Evolutionary conservation across 2,329 filamentous ascomycete species (phyloP), one percentile per base, ranked within the genome.

Genomic region (Botryotinia calthae): DNA sequence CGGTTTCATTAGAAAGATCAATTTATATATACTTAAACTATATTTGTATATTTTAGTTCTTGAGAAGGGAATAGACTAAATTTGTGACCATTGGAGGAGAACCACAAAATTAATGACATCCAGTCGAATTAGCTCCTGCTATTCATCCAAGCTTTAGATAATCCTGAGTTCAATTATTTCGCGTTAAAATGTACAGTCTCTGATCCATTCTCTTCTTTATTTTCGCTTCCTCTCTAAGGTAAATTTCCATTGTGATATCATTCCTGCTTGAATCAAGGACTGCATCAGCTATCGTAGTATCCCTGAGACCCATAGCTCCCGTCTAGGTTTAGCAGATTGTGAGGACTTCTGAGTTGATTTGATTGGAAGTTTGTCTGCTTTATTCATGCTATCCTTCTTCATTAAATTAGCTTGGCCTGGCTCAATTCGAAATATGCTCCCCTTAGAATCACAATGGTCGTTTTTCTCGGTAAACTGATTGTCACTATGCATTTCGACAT

Each of bases 221-320:
- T 20, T 31, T n/a, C 5, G 42, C 9, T 12, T 42, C 6, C 34
- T 56, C 25, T 7, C 48, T 25, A 1, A 40, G 31, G 25, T 56
- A 1, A 5, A 42, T 40, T 18, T 56, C 42, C 44, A 51, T 51
- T 22, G 18, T 37, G 2, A 51, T 48, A 4, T 8, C 18, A 25
- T 65, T 65, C 4, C 5, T 54, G 2, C 4, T 16, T 40, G 34
- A 5, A 7, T 40, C 6, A 1, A 25, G 22, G 46, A 51, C 46
- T 51, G 10, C 12, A 51, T n/a, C 46, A 51, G 25, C 9, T 25
- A 14, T 3, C 14, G 10, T 25, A 4, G 22, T 25, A n/a, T 25
- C 1, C 22, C 5, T 25, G 0, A 20, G 2, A 51, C 25, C 22
- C 46, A 14, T 14, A n/a, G 1, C 7, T 16, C 20, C 2, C 3